A percentile compares a stretch with the other conserved stretches of the same genome.
These are phyloP conservation scores for Ilyonectria robusta DNA, from an alignment of 2,329 filamentous ascomycete genomes.

Conservation along the genomic window DNA sequence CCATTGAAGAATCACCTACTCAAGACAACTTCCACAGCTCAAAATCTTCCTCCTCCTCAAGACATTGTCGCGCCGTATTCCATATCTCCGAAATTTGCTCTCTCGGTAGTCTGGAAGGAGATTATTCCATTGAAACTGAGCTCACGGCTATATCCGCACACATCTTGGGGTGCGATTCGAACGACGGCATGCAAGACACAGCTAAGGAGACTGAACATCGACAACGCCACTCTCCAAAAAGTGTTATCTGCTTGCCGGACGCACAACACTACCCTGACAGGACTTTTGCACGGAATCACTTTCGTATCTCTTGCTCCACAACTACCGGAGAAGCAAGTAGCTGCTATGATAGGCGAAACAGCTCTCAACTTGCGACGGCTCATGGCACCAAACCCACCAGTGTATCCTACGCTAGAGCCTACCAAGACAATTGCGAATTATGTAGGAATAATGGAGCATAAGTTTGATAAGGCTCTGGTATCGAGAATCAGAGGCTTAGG, in stretches of 20 bases:
- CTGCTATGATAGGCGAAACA: neutral
- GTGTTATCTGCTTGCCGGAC: neutral
- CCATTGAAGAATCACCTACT: neutral
- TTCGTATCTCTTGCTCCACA: constrained; percentile 8
- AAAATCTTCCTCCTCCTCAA: constrained; percentile 41
- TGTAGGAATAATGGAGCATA: neutral
- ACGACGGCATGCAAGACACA: constrained; percentile 38
- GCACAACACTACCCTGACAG: constrained; percentile 10
- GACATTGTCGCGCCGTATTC: constrained; percentile 43
- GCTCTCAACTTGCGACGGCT: neutral
- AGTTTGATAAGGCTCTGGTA: neutral
- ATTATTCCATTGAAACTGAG: neutral
- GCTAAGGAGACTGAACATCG: constrained; percentile 38
- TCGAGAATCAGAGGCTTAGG: neutral
- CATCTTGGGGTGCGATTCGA: constrained; percentile 45
- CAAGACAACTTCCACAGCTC: constrained; percentile 4
- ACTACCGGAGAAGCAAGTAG: neutral
- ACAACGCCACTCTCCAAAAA: constrained; percentile 4
- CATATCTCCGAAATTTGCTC: constrained; percentile 35
- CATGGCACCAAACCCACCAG: neutral
- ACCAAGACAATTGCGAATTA: neutral
- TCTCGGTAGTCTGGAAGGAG: constrained; percentile 28
- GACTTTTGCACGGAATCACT: constrained; percentile 2
- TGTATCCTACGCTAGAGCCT: neutral
- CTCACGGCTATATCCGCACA: constrained; percentile 9